Evolutionary conservation across 495 filamentous ascomycete species (phyloP).

Genomic region (Hypoxylon fragiforme): DNA sequence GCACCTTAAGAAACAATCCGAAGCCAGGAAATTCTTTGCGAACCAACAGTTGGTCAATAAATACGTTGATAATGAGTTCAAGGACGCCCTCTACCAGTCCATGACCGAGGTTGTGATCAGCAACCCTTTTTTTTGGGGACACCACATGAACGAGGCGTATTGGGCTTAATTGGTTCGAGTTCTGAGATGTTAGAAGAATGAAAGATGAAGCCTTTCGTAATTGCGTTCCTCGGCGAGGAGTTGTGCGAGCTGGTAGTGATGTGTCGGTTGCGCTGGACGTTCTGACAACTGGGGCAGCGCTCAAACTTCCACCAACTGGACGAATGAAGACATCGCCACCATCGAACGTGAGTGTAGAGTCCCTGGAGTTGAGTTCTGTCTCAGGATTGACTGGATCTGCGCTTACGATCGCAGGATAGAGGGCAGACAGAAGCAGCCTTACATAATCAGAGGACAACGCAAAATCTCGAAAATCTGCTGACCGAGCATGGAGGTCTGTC

Average conservation of each 20-base stretch:
- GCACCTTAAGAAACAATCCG: constrained; percentile 83
- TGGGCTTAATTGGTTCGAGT: constrained; percentile 57
- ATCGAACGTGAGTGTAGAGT: constrained; percentile 79
- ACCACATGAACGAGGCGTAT: constrained; percentile 65
- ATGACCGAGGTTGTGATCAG: constrained; percentile 60
- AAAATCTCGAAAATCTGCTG: constrained; percentile 76
- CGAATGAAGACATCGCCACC: constrained; percentile 81
- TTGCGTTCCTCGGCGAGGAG: constrained; percentile 54
- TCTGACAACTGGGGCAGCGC: constrained; percentile 66
- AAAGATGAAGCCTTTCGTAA: constrained; percentile 84
- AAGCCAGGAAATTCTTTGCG: constrained; percentile 91
- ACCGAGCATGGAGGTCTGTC: constrained; percentile 72
- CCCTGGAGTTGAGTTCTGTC: constrained; percentile 77
- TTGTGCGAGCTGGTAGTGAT: constrained; percentile 37
- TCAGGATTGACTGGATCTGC: constrained; percentile 79
- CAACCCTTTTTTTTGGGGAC: constrained; percentile 57
- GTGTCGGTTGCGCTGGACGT: constrained; percentile 60
- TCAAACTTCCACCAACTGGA: constrained; percentile 63
- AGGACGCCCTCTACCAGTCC: constrained; percentile 73
- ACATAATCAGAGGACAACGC: constrained; percentile 75
- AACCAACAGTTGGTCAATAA: constrained; percentile 77
- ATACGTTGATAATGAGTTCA: constrained; percentile 74
- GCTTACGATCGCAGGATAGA: constrained; percentile 86
- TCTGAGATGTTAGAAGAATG: constrained; percentile 77
- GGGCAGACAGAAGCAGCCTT: constrained; percentile 70